Conservation (phyloP, 2,329 filamentous ascomycete species). For the Talaromyces atroroseus region DNA sequence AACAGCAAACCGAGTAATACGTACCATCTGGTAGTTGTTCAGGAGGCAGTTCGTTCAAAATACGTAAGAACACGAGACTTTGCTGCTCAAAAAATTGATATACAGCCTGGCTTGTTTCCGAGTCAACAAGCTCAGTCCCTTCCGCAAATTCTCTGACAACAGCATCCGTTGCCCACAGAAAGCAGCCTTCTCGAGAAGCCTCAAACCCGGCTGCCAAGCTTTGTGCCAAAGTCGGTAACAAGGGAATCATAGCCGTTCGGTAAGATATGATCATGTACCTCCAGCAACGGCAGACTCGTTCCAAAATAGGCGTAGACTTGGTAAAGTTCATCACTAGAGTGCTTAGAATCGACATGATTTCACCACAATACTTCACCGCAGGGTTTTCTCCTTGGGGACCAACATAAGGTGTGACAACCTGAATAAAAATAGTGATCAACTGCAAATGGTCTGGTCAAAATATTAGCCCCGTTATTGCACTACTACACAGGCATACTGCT, state of each 20-base stretch:
- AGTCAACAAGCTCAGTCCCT: constrained; percentile 76
- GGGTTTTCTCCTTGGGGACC: constrained; percentile 71
- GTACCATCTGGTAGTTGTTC: constrained; percentile 66
- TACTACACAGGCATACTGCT: neutral
- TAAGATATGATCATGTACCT: constrained; percentile 96
- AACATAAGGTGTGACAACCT: constrained; percentile 69
- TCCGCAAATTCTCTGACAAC: constrained; percentile 94
- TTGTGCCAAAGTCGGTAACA: constrained; percentile 79
- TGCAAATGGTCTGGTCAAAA: constrained; percentile 68
- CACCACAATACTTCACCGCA: constrained; percentile 91
- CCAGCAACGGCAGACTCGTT: constrained; percentile 92
- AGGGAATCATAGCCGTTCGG: constrained; percentile 76
- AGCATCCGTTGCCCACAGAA: constrained; percentile 95
- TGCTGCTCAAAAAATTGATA: constrained; percentile 95
- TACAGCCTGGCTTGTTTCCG: constrained; percentile 76
- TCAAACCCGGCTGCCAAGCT: constrained; percentile 83
- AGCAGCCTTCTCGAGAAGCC: constrained; percentile 84
- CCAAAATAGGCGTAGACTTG: constrained; percentile 79
- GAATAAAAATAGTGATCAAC: constrained; percentile 83
- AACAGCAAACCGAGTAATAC: constrained; percentile 16
- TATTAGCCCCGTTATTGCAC: neutral
- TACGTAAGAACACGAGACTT: constrained; percentile 79
- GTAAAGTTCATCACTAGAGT: constrained; percentile 86
- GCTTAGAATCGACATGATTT: constrained; percentile 82
- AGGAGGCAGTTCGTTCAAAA: constrained; percentile 76